Base-by-base conservation (phyloP, 768 basidiomycete genomes). In the Kwoniella mangroviensis region DNA sequence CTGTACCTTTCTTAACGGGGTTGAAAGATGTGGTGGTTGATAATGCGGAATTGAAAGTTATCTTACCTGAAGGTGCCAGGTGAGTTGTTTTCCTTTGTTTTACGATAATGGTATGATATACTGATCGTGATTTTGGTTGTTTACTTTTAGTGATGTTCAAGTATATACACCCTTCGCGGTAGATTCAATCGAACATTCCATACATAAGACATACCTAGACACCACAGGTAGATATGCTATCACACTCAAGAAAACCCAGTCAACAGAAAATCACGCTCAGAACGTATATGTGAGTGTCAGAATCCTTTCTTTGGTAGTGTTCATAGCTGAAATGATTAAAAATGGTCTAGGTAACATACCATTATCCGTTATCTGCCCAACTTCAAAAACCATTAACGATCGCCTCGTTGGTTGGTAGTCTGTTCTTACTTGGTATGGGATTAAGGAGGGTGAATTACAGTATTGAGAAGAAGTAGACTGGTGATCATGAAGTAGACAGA, bases 11-110 rank as follows among this genome's bases (percentile, higher is more conserved):
- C 79, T 87, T 94, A 87, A 95, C 91, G 0, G 85, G 88, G 11
- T 86, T 96, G 71, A 88, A 90, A 42, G 92, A 90, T 21, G 86
- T 94, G 4, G 69, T 70, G 21, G 63, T 96, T 34, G 87, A 94
- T 74, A 86, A 92, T 19, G 93, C 90, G 1, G 89, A 91, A 78
- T 78, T 98, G 63, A 89, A 86, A 72, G 87, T 98, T 71, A 87
- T 95, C 72, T 83, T 99, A 26, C 96, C 96, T 1, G 97, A 99
- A 82, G 95, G 94, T n/a, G 94, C 95, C 41, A 91, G 86, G 95
- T 97, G 79, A 86, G 94, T 86, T 40, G 65, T 26, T 65, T 28
- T n/a, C n/a, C n/a, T n/a, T n/a, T 64, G 28, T 34, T 22, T n/a
- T 53, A 42, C 66, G 59, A 4, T 53, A 78, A 63, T 56, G 2